Conservation (phyloP, 2,329 filamentous ascomycete species). For the Sphaerostilbella broomeana region DNA sequence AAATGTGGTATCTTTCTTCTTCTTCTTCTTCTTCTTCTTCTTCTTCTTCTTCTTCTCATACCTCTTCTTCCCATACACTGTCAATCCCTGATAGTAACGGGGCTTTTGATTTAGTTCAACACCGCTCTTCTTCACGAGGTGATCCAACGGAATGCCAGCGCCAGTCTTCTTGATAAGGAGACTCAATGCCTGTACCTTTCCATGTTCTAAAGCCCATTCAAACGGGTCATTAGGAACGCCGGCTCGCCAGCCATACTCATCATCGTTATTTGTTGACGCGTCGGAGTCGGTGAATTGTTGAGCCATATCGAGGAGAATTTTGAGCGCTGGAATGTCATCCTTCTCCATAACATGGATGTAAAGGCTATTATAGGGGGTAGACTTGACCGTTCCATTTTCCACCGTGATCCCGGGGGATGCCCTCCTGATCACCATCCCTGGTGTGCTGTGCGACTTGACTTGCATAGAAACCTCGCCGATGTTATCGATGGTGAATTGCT, state of each 20-base stretch:
- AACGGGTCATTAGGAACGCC: conserved; percentile 36
- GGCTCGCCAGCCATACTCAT: conserved; percentile 28
- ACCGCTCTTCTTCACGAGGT: conserved; percentile 59
- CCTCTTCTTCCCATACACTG: conserved; percentile 66
- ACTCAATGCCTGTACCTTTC: conserved; percentile 51
- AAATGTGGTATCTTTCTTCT: no score
- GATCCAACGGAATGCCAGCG: conserved; percentile 61
- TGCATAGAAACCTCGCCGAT: conserved; percentile 62
- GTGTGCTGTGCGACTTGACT: conserved; percentile 57
- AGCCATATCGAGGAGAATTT: conserved; percentile 50
- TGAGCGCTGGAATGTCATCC: conserved; percentile 49
- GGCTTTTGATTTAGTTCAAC: conserved; percentile 58
- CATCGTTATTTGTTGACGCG: conserved; percentile 28
- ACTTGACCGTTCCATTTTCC: conserved; percentile 21
- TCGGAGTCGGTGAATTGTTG: conserved; percentile 37
- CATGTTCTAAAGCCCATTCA: conserved; percentile 37
- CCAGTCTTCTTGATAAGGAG: conserved; percentile 61
- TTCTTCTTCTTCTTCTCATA: no score
- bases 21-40: no score
- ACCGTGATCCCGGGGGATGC: conserved; percentile 29
- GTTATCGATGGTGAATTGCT: conserved; percentile 68
- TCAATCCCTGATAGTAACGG: conserved; percentile 68
- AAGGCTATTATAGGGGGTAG: conserved; percentile 18
- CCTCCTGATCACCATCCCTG: conserved; percentile 48
- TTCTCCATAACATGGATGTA: conserved; percentile 42